These are phyloP conservation scores for Aureobasidium sp. DNA, from an alignment of 2,329 filamentous ascomycete genomes.

Conservation along the genomic window DNA sequence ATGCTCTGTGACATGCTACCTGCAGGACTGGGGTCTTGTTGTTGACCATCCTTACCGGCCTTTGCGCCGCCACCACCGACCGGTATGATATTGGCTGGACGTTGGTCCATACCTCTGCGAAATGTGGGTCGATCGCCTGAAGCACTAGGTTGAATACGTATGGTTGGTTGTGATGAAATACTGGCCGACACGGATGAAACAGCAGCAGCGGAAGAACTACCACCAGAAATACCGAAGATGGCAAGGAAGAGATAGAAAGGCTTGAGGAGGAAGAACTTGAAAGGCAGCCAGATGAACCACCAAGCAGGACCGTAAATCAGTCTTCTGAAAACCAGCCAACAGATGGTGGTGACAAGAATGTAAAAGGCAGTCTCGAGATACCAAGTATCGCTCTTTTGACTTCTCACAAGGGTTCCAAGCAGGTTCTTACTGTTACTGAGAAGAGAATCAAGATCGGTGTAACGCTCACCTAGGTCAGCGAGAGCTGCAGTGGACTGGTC, in stretches of 20 bases:
- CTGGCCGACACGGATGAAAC: background rate
- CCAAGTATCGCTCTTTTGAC: conserved; percentile 96
- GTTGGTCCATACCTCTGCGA: conserved; percentile 19
- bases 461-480: conserved; percentile 71
- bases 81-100: conserved; percentile 31
- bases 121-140: conserved; percentile 31
- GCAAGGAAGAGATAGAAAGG: conserved; percentile 17
- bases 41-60: conserved; percentile 25
- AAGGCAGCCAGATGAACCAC: conserved; percentile 79
- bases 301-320: conserved; percentile 82
- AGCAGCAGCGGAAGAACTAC: background rate
- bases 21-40: conserved; percentile 22
- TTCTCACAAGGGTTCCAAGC: conserved; percentile 70
- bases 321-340: conserved; percentile 80
- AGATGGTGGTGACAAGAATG: conserved; percentile 66
- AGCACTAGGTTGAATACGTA: conserved; percentile 41
- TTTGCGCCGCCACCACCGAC: conserved; percentile 44
- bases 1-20: conserved; percentile 37
- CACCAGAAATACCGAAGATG: conserved; percentile 7
- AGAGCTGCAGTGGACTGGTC: conserved; percentile 77
- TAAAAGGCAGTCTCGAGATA: conserved; percentile 89
- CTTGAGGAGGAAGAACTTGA: conserved; percentile 19
- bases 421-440: conserved; percentile 68
- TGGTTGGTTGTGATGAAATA: conserved; percentile 15
- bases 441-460: conserved; percentile 70